phyloP scores from a whole-genome alignment of 768 basidiomycete species.

The Tricholoma bakamatsutake region DNA sequence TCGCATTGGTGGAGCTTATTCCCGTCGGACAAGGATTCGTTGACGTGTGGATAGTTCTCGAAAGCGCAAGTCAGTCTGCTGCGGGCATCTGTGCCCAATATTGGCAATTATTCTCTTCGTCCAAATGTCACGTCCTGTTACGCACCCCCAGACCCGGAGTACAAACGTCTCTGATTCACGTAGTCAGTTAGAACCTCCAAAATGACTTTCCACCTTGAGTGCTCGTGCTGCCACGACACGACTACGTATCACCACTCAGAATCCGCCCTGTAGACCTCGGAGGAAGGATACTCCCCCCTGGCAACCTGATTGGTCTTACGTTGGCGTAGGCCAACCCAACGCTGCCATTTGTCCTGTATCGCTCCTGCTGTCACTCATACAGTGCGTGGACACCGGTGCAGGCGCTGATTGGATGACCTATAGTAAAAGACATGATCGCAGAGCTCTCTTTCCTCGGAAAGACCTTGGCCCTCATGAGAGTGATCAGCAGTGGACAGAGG shows the following conservation, averaged over 20 bases:
- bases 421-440: conserved; percentile 76
- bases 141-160: conserved; percentile 33
- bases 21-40: conserved; percentile 66
- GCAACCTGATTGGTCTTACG: conserved; percentile 59
- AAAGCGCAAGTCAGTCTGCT: conserved; percentile 62
- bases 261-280: conserved; percentile 62
- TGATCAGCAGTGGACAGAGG: conserved; percentile 51
- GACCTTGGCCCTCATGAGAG: conserved; percentile 29
- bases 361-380: conserved; percentile 62
- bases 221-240: conserved; percentile 74
- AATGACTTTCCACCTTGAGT: conserved; percentile 84
- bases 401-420: conserved; percentile 53
- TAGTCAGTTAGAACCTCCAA: conserved; percentile 79
- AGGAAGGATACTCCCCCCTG: conserved; percentile 70
- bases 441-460: conserved; percentile 44
- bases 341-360: conserved; percentile 45
- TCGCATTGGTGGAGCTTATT: conserved; percentile 66
- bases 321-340: conserved; percentile 59
- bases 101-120: conserved; percentile 33
- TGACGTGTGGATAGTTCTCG: conserved; percentile 72
- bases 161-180: conserved; percentile 50
- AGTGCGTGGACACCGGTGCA: conserved; percentile 65
- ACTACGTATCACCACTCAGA: conserved; percentile 68
- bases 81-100: conserved; percentile 63
- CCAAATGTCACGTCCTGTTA: conserved; percentile 54